A percentile compares a stretch with the other conserved stretches of the same genome.
These are phyloP conservation scores for Patellaria atrata DNA, from an alignment of 495 filamentous ascomycete species.

Conservation along the genomic window DNA sequence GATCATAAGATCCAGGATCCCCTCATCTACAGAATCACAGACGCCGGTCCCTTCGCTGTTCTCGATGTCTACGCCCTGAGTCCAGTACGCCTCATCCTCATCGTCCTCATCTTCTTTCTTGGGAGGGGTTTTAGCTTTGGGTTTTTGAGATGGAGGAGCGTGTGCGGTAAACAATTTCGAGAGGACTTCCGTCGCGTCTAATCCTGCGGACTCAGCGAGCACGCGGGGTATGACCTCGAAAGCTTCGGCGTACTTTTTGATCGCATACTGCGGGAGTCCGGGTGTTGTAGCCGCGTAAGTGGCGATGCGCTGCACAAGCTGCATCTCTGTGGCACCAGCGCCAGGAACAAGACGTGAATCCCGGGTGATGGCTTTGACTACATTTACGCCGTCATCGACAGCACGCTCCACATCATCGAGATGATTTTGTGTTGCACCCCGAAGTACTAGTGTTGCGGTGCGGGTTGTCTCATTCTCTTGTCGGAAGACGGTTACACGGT, in stretches of 20 bases:
- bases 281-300: conserved; percentile 81
- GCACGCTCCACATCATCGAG: conserved; percentile 95
- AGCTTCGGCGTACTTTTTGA: conserved; percentile 92
- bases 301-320: conserved; percentile 82
- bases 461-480: conserved; percentile 87
- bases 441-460: conserved; percentile 87
- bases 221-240: conserved; percentile 95
- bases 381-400: conserved; percentile 96
- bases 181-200: conserved; percentile 91
- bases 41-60: conserved; percentile 65
- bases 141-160: conserved; percentile 40
- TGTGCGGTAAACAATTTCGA: conserved; percentile 86
- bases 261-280: conserved; percentile 83
- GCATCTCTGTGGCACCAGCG: conserved; percentile 90
- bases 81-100: conserved; percentile 60
- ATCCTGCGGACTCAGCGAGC: conserved; percentile 81
- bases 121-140: conserved; percentile 18
- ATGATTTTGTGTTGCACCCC: conserved; percentile 94
- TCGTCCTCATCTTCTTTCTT: conserved; percentile 27
- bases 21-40: conserved; percentile 74
- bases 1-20: conserved; percentile 82
- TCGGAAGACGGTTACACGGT: conserved; percentile 95
- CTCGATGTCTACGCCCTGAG: conserved; percentile 86
- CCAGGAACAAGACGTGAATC: conserved; percentile 85
- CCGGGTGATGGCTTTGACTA: conserved; percentile 94